Conservation (phyloP, 352 stramenopile species). For the Aphanomyces stellatus region DNA sequence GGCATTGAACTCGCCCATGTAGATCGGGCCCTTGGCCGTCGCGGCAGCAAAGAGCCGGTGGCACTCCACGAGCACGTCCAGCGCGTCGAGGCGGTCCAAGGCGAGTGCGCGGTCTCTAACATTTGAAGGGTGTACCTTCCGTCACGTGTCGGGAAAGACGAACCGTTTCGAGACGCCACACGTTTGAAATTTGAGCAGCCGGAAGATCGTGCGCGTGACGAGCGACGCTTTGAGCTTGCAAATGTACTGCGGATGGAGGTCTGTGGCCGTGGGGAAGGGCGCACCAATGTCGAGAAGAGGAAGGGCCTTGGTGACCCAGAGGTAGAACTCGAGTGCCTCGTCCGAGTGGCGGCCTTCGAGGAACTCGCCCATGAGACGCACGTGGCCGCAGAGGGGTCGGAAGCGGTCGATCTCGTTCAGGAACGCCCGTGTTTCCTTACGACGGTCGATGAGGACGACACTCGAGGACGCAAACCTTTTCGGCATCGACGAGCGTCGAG, state of each 20-base stretch:
- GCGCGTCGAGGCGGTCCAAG: not conserved
- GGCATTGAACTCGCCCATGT: slow-evolving; percentile 16
- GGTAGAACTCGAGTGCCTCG: slow-evolving; percentile 14
- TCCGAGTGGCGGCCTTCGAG: slow-evolving; percentile 10
- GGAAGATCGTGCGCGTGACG: slow-evolving; percentile 3
- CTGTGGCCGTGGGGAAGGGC: not conserved
- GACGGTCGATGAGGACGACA: not conserved
- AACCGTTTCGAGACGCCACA: no score
- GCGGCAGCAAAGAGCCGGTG: not conserved
- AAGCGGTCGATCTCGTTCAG: slow-evolving; percentile 4
- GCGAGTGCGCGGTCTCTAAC: no score
- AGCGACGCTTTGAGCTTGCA: slow-evolving; percentile 8
- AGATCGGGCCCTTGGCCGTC: not conserved
- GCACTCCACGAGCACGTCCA: not conserved
- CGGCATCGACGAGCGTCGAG: not conserved
- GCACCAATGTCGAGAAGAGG: not conserved
- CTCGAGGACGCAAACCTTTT: slow-evolving; percentile 2
- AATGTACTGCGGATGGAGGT: slow-evolving; percentile 5
- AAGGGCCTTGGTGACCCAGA: not conserved
- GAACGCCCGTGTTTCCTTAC: slow-evolving; percentile 14
- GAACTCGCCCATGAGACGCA: slow-evolving; percentile 14
- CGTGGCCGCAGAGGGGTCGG: not conserved
- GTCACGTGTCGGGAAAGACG: no score
- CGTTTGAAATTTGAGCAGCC: not conserved
- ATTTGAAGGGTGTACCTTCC: no score